These are phyloP conservation scores for Fusarium neocosmosporiellum DNA, from an alignment of 2,329 filamentous ascomycete species.

Conservation along the genomic window DNA sequence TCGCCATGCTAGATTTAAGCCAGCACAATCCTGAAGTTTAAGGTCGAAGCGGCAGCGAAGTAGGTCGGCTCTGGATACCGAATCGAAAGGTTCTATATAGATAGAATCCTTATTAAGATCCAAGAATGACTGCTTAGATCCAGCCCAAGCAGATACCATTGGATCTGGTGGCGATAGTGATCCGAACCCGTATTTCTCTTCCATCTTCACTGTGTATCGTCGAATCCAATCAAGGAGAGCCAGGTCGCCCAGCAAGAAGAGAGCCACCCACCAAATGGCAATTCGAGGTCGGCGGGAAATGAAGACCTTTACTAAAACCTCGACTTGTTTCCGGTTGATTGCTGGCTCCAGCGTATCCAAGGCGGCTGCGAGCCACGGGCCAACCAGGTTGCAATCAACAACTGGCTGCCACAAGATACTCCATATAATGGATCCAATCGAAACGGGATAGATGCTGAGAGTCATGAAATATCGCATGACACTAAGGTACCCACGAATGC, in stretches of 20 bases:
- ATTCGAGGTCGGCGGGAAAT: neutral
- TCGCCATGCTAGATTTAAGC: neutral
- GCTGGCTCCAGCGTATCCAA: neutral
- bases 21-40: slow-evolving; percentile 3
- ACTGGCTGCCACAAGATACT: slow-evolving; percentile 12
- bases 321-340: neutral
- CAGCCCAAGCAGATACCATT: slow-evolving; percentile 6
- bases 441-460: neutral
- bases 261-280: slow-evolving; percentile 6
- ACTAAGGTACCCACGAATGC: neutral
- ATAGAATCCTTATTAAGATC: slow-evolving; percentile 4
- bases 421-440: slow-evolving; percentile 3
- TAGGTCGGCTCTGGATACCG: neutral
- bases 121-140: slow-evolving; percentile 8
- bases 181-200: slow-evolving; percentile 2
- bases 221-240: neutral
- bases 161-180: slow-evolving; percentile 1
- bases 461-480: slow-evolving; percentile 10
- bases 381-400: slow-evolving; percentile 4
- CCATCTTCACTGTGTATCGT: neutral
- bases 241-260: slow-evolving; percentile 6
- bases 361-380: slow-evolving; percentile 1
- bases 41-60: slow-evolving; percentile 1
- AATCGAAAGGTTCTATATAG: neutral
- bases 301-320: neutral